phyloP scores from a whole-genome alignment of 1,284 basidiomycete genomes.

The Xerocomus minutiporus region DNA sequence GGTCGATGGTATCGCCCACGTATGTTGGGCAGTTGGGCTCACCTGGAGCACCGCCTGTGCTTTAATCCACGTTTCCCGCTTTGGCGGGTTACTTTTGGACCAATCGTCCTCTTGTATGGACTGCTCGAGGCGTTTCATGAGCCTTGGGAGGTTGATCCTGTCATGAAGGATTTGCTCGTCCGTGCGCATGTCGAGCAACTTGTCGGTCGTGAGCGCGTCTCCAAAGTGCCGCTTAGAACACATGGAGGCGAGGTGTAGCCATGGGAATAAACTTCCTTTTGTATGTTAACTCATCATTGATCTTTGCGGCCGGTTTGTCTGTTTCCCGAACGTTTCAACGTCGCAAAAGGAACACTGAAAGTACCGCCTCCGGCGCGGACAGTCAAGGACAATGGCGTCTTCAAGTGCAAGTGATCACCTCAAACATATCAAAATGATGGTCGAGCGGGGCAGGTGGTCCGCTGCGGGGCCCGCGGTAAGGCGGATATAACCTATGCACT shows the following conservation, averaged over 20 bases:
- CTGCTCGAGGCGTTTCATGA: conserved; percentile 60
- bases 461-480: conserved; percentile 22
- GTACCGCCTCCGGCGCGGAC: not conserved
- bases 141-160: conserved; percentile 61
- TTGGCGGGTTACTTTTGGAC: conserved; percentile 33
- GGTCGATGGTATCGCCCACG: not conserved
- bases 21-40: conserved; percentile 5
- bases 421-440: conserved; percentile 13
- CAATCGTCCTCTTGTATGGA: conserved; percentile 48
- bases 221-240: not conserved
- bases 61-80: conserved; percentile 50
- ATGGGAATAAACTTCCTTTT: conserved; percentile 27
- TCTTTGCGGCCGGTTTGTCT: conserved; percentile 10
- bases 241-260: not conserved
- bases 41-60: conserved; percentile 59
- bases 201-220: conserved; percentile 1
- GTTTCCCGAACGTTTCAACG: conserved; percentile 1
- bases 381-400: conserved; percentile 19
- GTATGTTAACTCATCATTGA: conserved; percentile 12
- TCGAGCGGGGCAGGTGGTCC: conserved; percentile 22
- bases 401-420: conserved; percentile 20
- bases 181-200: conserved; percentile 21
- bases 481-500: conserved; percentile 3
- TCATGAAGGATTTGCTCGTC: conserved; percentile 51
- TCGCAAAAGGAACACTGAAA: not conserved